phyloP scores from a whole-genome alignment of 2,329 filamentous ascomycete species.

The Pseudogymnoascus sp. region DNA sequence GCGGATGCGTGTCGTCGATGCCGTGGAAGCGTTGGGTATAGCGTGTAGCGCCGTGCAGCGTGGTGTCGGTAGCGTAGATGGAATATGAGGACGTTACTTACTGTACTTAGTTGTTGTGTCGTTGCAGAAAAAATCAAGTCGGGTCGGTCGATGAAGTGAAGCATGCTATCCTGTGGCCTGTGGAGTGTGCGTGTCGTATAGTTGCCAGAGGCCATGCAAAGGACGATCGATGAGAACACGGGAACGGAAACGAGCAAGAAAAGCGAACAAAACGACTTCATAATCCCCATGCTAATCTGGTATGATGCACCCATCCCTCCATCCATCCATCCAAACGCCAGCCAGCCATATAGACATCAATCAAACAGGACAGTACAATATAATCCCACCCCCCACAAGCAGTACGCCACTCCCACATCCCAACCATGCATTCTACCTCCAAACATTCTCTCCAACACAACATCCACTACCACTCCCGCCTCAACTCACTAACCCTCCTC shows the following conservation, averaged over 20 bases:
- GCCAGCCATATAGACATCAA: not conserved
- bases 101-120: not conserved
- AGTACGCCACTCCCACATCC: not conserved
- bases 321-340: not conserved
- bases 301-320: not conserved
- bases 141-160: no score
- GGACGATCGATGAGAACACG: not conserved
- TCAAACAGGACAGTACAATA: not conserved
- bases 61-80: not conserved
- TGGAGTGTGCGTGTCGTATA: no score
- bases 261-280: not conserved
- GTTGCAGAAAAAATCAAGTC: not conserved
- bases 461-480: not conserved
- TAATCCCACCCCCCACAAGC: not conserved
- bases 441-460: not conserved
- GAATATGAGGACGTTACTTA: not conserved
- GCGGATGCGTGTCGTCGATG: no score
- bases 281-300: not conserved
- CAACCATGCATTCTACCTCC: not conserved
- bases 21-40: no score
- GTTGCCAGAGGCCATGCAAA: not conserved
- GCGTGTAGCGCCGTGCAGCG: not conserved
- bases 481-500: slow-evolving; percentile 4
- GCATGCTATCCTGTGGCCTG: no score
- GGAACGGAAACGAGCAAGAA: not conserved